Percentiles rank a stretch among this genome's conserved stretches.
Conservation (phyloP, 176 grass and related monocot genomes). For the Urochloa ruziziensis region DNA sequence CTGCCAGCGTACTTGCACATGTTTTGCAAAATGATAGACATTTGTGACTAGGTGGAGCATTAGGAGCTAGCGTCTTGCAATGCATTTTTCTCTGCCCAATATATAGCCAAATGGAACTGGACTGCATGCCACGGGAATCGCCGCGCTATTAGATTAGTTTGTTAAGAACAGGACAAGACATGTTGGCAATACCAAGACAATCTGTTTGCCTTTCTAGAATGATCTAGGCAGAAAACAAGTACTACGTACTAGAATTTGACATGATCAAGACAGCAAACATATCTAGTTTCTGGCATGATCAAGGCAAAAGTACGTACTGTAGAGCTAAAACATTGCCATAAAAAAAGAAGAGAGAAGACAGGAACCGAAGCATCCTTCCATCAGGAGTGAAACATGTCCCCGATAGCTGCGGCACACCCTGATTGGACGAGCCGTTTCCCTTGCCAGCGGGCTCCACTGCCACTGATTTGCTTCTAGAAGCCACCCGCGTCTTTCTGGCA, state of each 20-base stretch:
- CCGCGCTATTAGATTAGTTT: background rate
- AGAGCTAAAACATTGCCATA: background rate
- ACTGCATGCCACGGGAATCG: background rate
- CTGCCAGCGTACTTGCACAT: too few species aligned
- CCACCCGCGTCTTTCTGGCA: background rate
- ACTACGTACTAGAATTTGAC: background rate
- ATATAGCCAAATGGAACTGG: too few species aligned
- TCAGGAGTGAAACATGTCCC: background rate
- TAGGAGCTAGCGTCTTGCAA: too few species aligned
- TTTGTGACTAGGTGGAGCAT: too few species aligned
- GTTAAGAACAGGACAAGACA: background rate
- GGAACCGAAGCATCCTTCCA: background rate
- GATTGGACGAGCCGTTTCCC: background rate
- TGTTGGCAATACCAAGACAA: background rate
- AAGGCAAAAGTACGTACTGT: background rate
- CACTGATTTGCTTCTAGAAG: slow-evolving; percentile 15
- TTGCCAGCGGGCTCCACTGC: background rate
- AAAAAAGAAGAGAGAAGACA: background rate
- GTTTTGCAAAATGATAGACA: too few species aligned
- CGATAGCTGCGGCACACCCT: background rate
- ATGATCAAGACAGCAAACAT: background rate
- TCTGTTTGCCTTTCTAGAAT: background rate
- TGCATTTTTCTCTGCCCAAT: too few species aligned
- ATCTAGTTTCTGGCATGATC: background rate
- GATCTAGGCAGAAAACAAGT: background rate